A percentile compares a stretch with the other conserved stretches of the same genome.
Conservation (phyloP, 2,329 filamentous ascomycete species). For the Colletotrichum lini region DNA sequence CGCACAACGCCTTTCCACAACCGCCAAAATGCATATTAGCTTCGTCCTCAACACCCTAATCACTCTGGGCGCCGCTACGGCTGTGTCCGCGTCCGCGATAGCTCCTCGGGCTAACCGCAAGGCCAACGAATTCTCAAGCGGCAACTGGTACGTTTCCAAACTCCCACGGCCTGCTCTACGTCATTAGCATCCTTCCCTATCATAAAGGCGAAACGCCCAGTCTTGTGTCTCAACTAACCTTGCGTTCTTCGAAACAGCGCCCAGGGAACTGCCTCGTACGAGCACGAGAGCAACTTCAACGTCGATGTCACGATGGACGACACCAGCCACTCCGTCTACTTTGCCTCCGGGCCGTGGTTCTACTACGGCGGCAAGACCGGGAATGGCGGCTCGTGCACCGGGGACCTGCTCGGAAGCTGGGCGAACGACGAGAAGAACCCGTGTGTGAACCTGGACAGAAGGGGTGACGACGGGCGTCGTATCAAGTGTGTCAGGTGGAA, state of each 20-base stretch:
- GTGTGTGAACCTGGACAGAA: conserved; percentile 21
- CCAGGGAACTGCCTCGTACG: conserved; percentile 23
- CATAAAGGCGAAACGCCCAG: no score
- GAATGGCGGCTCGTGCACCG: conserved; percentile 19
- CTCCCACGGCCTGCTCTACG: not conserved
- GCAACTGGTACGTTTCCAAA: not conserved
- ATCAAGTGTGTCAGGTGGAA: conserved; percentile 25
- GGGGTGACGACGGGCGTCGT: conserved; percentile 14
- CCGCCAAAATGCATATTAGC: not conserved
- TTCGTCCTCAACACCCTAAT: conserved; percentile 1
- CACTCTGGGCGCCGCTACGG: conserved; percentile 3
- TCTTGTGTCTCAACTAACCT: not conserved
- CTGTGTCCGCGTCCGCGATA: not conserved
- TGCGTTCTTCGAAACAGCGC: not conserved
- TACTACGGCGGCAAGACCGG: conserved; percentile 22
- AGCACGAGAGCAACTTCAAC: conserved; percentile 34
- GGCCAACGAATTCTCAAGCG: conserved; percentile 9
- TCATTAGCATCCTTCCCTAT: no score
- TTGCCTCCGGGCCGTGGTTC: conserved; percentile 29
- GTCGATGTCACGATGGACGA: conserved; percentile 28
- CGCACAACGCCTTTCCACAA: not conserved
- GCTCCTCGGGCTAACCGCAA: conserved; percentile 6
- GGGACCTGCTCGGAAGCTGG: conserved; percentile 20
- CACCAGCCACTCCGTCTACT: conserved; percentile 32
- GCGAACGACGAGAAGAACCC: conserved; percentile 12